Evolutionary conservation across 495 filamentous ascomycete species (phyloP).

Genomic region (Penicillium egyptiacum): DNA sequence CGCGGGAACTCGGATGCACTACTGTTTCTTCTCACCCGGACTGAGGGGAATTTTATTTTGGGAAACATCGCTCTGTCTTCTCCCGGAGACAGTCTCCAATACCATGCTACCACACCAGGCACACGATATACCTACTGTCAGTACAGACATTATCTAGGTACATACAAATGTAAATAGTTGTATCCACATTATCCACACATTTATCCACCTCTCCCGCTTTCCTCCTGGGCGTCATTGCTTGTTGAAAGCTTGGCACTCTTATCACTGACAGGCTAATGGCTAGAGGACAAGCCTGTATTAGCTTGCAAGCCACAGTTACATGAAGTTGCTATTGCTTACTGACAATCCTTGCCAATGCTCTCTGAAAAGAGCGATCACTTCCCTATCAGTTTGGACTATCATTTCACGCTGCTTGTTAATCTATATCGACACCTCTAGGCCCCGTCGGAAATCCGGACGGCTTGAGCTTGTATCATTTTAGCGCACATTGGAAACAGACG

Average conservation of each 20-base stretch:
- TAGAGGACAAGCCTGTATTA: neutral
- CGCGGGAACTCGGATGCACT: neutral
- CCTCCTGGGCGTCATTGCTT: constrained; percentile 3
- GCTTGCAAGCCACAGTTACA: constrained; percentile 5
- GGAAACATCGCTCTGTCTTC: neutral
- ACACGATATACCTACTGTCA: neutral
- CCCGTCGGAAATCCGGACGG: constrained; percentile 1
- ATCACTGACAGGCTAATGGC: neutral
- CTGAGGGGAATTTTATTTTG: neutral
- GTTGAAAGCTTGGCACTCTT: constrained; percentile 11
- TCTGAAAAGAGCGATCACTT: neutral
- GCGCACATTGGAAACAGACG: neutral
- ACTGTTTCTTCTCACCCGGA: neutral
- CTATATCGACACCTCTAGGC: neutral
- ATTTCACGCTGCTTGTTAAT: neutral
- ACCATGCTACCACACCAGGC: neutral
- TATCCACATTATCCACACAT: neutral
- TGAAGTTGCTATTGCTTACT: neutral
- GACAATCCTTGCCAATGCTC: neutral
- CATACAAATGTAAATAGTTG: neutral
- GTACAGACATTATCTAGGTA: neutral
- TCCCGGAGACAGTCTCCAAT: neutral
- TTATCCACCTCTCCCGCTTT: neutral
- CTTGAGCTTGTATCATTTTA: neutral
- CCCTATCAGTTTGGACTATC: neutral